Base-by-base conservation (phyloP, 345 rosid species). In the Cardamine chenopodiifolia region DNA sequence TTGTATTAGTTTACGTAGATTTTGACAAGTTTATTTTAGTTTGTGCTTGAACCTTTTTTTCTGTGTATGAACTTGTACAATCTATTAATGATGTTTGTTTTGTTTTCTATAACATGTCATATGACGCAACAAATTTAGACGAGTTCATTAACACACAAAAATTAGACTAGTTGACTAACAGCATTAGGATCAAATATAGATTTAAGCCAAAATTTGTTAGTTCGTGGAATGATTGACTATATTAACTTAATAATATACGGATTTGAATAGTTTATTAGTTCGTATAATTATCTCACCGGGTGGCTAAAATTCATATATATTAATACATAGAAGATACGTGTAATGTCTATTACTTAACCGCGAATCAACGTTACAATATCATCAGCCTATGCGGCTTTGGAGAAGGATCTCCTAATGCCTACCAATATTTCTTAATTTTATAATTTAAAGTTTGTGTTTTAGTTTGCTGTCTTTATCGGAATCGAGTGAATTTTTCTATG, bases 331-430 rank as follows among this genome's bases (percentile, higher is more conserved):
- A 17, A 29, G 1, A 14, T 42, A 42, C 14, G 47, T 19, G 52
- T 70, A 37, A 77, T 64, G 35, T 66, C 61, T 71, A 71, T 71
- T 71, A 71, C 81, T 78, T 78, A 78, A 58, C 72, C 42, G 37
- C 73, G 73, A 78, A 78, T 72, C 4, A 78, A 71, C 58, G 19
- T 50, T 35, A 48, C 32, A 26, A 8, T 19, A 48, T 62, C 20
- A 55, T 54, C 3, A 48, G 45, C 55, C 76, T 70, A 77, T 7
- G 72, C 25, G 35, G 48, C 76, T 77, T 70, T 64, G 54, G 55
- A 77, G 45, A 71, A 40, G 39, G 61, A 49, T 70, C 45, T 39
- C 37, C 42, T 72, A 50, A 65, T 72, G 68, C 77, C 81, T 77
- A 77, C 39, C 28, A 49, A 40, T 78, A 68, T 66, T 37, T 57